Base-by-base conservation (phyloP, 208 protist genomes). In the Leishmania gerbilli region DNA sequence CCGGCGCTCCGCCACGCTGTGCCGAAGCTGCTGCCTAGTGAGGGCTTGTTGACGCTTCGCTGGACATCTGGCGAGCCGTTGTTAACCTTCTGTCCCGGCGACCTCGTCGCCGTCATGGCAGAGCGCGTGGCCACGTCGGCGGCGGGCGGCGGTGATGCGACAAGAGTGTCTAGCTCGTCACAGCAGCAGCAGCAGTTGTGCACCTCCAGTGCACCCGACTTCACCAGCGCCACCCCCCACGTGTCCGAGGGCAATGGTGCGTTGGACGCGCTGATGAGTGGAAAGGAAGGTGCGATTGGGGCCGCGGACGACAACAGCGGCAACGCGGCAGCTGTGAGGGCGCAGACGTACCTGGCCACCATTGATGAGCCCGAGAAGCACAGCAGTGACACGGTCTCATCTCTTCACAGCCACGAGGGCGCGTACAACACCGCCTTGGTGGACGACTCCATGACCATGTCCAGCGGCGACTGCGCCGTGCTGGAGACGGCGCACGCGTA, bases 61-160 rank as follows among this genome's bases (percentile, higher is more conserved):
- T 92, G 89, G 87, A 84, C 74, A 6, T 72, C 79, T 31, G 76
- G 56, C 49, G 84, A 84, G 68, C 89, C 89, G 13, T 42, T 84
- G 27, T 84, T 89, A 49, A 90, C 83, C 17, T 87, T 84, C 55
- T 77, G 79, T 62, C 40, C 31, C 19, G 81, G 84, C 9, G 84
- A 88, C 68, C 74, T 77, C 68, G 55, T 81, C 9, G 84, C 82
- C 24, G 81, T 71, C 67, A 86, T 82, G 83, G 83, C 68, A 27
- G 83, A 87, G 76, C 78, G 83, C 40, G 19, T 75, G n/a, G 58
- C 62, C 27, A 31, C 53, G 62, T 45, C 55, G 24, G 13, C 19
- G 13, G 17, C 76, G 15, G 21, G 31, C 31, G 72, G 13, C 4
- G 72, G 53, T 27, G 34, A 27, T 55, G 72, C 51, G 74, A 1